Percentiles rank a stretch among this genome's conserved stretches.
phyloP scores from a whole-genome alignment of 2,329 filamentous ascomycete species.

The Alternaria triticina region DNA sequence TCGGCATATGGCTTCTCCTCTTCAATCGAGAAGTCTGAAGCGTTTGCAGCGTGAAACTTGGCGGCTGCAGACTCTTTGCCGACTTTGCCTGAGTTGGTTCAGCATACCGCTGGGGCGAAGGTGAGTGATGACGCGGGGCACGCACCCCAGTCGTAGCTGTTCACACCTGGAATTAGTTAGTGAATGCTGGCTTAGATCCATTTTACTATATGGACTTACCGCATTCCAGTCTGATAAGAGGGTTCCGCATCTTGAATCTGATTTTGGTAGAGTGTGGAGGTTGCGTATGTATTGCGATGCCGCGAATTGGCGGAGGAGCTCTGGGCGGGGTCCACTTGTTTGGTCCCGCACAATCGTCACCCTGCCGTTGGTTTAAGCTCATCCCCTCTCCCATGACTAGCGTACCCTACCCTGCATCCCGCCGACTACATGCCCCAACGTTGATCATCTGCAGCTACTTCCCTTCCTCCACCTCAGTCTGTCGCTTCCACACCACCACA shows the following conservation, averaged over 20 bases:
- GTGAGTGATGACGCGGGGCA: conserved; percentile 30
- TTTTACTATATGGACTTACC: conserved; percentile 51
- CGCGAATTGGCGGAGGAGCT: conserved; percentile 11
- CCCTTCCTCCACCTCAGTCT: conserved; percentile 1
- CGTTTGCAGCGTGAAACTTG: conserved; percentile 85
- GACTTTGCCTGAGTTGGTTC: conserved; percentile 70
- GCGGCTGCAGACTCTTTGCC: conserved; percentile 87
- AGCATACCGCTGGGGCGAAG: conserved; percentile 28
- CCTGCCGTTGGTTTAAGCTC: conserved; percentile 30
- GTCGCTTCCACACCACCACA: conserved; percentile 11
- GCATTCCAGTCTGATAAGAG: conserved; percentile 83
- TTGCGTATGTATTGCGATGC: conserved; percentile 13
- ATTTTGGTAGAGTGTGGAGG: conserved; percentile 2
- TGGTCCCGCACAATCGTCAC: conserved; percentile 25
- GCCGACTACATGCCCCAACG: conserved; percentile 7
- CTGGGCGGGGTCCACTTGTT: conserved; percentile 15
- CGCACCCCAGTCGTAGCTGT: conserved; percentile 96
- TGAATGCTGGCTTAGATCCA: not conserved
- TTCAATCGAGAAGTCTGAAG: conserved; percentile 77
- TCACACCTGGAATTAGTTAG: conserved; percentile 72
- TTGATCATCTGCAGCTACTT: conserved; percentile 6
- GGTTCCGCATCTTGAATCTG: conserved; percentile 58
- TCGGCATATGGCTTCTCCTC: conserved; percentile 93
- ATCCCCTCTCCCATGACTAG: conserved; percentile 29
- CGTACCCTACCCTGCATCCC: conserved; percentile 24